Base-by-base conservation (phyloP, 1,284 basidiomycete species). In the Cystobasidium slooffiae region DNA sequence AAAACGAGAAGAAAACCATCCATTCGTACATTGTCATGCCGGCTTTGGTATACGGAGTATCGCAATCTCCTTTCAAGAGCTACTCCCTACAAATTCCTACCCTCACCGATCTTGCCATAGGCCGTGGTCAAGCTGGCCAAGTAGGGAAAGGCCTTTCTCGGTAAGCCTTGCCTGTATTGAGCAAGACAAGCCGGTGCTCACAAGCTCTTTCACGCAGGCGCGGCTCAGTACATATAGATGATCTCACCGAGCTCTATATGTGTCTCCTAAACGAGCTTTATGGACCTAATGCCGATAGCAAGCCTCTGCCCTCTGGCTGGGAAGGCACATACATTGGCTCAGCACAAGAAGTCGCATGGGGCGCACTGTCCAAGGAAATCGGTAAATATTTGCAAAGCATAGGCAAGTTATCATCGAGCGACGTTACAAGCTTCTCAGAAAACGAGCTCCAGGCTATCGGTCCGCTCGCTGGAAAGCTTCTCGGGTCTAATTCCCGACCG, bases 11-110 rank as follows among this genome's bases (percentile, higher is more conserved):
- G n/a, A 31, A 59, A 41, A 16, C 41, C 56, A 59, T 41, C 39
- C 22, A n/a, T 12, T 59, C 56, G 6, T 59, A 59, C 56, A 59
- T 59, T 41, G 56, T 59, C 9, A 59, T 59, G 56, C 56, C 56
- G 4, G 56, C 56, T 59, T n/a, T 59, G 18, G 56, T 59, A 18
- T 59, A 59, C 18, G 56, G 56, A 22, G 37, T 59, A 12, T 59
- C 56, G 5, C 39, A 59, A 39, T 59, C 56, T 10, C 56, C 56
- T 7, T 59, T 59, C 56, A 59, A 59, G 56, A 59, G 37, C 39
- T 59, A 59, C 39, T 59, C 56, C 8, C 31, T 41, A 1, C 56
- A 59, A n/a, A 59, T 59, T 3, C 56, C 56, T 22, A 59, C 12
- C 18, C 56, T 59, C 18, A 59, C 56, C 18, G 56, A 59, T n/a